Evolutionary conservation across 257 asterid species (phyloP).

Genomic region (Gardenia jasminoides): DNA sequence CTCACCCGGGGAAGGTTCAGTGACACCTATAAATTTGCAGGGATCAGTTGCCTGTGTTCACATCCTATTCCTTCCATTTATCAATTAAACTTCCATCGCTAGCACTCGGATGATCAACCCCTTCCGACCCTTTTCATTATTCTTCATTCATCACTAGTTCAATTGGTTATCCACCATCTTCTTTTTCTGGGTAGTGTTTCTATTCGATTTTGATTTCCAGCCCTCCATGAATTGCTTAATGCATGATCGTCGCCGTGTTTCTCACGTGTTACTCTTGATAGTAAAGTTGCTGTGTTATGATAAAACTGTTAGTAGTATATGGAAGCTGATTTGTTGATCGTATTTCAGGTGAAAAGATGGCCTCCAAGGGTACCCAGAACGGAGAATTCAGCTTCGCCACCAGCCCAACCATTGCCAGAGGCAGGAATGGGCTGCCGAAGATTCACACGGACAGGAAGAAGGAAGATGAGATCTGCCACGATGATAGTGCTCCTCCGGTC

Average conservation of each 20-base stretch:
- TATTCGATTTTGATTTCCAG: not conserved
- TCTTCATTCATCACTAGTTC: not conserved
- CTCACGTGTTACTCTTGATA: not conserved
- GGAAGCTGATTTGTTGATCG: not conserved
- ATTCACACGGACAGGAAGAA: constrained; percentile 63
- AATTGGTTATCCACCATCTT: not conserved
- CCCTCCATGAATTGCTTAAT: too few relatives aligned
- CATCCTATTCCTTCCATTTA: constrained; percentile 18
- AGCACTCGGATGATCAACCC: constrained; percentile 13
- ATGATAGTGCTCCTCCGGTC: constrained; percentile 69
- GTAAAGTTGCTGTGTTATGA: too few relatives aligned
- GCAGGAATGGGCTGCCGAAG: constrained; percentile 57
- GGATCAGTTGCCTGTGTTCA: not conserved
- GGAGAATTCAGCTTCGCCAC: constrained; percentile 56
- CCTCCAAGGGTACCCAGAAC: constrained; percentile 20
- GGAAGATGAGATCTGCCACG: constrained; percentile 65
- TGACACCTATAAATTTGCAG: constrained; percentile 21
- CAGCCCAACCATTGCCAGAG: constrained; percentile 27
- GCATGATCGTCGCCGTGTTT: not conserved
- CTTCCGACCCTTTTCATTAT: not conserved
- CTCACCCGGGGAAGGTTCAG: constrained; percentile 16
- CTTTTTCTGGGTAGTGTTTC: not conserved
- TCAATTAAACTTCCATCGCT: not conserved
- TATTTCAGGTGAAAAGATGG: constrained; percentile 15
- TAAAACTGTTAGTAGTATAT: too few relatives aligned